Evolutionary conservation across 495 filamentous ascomycete genomes (phyloP).

Genomic region (Glarea lozoyensis): DNA sequence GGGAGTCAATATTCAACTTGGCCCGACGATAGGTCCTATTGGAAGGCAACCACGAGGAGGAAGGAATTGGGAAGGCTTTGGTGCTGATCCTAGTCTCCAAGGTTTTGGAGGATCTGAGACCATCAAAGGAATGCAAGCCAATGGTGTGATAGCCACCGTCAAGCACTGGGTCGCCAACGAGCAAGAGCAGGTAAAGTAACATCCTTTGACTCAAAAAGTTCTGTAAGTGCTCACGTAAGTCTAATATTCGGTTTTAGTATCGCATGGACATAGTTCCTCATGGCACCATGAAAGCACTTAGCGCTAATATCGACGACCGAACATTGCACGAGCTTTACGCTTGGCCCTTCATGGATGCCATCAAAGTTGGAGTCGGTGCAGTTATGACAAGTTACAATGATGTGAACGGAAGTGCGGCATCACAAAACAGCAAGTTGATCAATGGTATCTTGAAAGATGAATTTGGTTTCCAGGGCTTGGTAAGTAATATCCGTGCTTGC

Average conservation of each 20-base stretch:
- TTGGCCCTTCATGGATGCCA: constrained; percentile 70
- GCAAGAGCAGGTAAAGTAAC: too few species aligned
- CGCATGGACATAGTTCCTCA: constrained; percentile 20
- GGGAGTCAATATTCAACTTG: constrained; percentile 62
- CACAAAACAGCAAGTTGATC: constrained; percentile 62
- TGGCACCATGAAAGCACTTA: constrained; percentile 16
- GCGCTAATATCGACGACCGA: constrained; percentile 52
- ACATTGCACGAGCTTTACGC: constrained; percentile 71
- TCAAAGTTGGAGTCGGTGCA: constrained; percentile 60
- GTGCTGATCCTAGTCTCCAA: constrained; percentile 63
- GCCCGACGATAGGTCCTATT: constrained; percentile 57
- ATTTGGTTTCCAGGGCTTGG: constrained; percentile 70
- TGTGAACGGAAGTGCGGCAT: constrained; percentile 61
- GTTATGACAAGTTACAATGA: constrained; percentile 71
- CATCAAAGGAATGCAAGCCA: constrained; percentile 64
- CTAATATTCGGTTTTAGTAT: too few species aligned
- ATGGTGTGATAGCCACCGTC: constrained; percentile 63
- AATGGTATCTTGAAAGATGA: constrained; percentile 66
- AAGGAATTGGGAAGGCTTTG: constrained; percentile 72
- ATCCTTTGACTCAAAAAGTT: too few species aligned
- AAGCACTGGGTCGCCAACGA: constrained; percentile 68
- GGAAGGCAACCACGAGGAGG: constrained; percentile 62
- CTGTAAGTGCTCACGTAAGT: too few species aligned
- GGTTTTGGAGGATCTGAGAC: constrained; percentile 52
- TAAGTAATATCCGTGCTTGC: constrained; percentile 13